These are phyloP conservation scores for Candida sanyiensis DNA, from an alignment of 805 yeast genomes.

Conservation along the genomic window DNA sequence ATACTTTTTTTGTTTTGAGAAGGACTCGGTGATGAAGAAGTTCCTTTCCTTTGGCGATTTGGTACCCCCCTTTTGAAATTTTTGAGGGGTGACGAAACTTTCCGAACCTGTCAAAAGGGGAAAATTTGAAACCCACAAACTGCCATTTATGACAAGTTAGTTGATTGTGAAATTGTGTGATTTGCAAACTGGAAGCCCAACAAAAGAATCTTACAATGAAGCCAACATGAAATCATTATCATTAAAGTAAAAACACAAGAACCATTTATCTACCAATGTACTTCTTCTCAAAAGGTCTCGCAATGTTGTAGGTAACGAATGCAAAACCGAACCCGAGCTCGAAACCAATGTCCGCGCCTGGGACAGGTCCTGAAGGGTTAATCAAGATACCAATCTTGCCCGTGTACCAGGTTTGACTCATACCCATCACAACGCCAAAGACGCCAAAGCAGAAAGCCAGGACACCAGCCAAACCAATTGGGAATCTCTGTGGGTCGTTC, in stretches of 20 bases:
- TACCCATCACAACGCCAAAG: constrained; percentile 81
- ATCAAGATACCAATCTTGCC: constrained; percentile 61
- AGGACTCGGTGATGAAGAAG: no score
- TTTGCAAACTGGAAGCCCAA: no score
- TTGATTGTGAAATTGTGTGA: no score
- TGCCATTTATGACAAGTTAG: no score
- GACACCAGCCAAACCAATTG: constrained; percentile 73
- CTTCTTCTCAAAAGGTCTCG: constrained; percentile 65
- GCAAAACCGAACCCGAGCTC: constrained; percentile 70
- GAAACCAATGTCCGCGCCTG: constrained; percentile 84
- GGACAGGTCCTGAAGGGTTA: constrained; percentile 36
- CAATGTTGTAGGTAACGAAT: constrained; percentile 51
- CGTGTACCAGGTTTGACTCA: constrained; percentile 78
- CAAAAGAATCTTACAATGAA: neutral
- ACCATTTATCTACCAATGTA: constrained; percentile 41
- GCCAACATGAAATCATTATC: neutral
- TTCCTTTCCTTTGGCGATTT: no score
- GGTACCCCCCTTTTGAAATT: no score
- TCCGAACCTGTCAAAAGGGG: no score
- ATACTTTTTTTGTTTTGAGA: neutral
- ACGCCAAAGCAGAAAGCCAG: constrained; percentile 76
- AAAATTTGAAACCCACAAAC: no score
- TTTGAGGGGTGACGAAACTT: no score
- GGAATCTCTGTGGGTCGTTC: constrained; percentile 51
- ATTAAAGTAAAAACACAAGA: neutral